phyloP scores from a whole-genome alignment of 225 moss, liverwort and hornwort genomes.

The Rhytidiadelphus loreus region DNA sequence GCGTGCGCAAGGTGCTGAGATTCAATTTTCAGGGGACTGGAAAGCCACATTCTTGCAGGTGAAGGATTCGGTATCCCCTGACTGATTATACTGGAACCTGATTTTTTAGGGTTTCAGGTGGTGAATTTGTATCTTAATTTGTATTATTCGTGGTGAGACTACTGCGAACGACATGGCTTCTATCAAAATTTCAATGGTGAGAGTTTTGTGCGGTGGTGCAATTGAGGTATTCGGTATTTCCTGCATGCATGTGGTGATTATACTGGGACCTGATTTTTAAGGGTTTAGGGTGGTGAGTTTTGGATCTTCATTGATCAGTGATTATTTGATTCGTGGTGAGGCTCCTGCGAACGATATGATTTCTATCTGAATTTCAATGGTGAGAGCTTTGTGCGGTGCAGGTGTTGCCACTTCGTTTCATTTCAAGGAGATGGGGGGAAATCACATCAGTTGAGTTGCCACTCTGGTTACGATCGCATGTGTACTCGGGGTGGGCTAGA shows the following conservation, averaged over 20 bases:
- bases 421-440: constrained; percentile 85
- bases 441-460: constrained; percentile 78
- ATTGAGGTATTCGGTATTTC: background rate
- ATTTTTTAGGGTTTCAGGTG: background rate
- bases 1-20: constrained; percentile 11
- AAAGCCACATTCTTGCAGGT: constrained; percentile 58
- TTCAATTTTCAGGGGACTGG: constrained; percentile 37
- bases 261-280: background rate
- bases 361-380: background rate
- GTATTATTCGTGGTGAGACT: background rate
- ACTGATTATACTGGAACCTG: background rate
- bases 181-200: background rate
- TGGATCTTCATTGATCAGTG: background rate
- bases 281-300: background rate
- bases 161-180: background rate
- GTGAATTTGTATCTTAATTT: background rate
- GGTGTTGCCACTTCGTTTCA: constrained; percentile 70
- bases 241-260: background rate
- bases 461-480: constrained; percentile 61
- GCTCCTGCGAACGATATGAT: background rate
- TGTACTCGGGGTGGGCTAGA: constrained; percentile 82
- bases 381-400: constrained; percentile 7
- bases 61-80: background rate
- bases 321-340: background rate
- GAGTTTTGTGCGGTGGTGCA: background rate